Conservation (phyloP, 371 early-diverging fungal genomes). For the Mortierella sp. region DNA sequence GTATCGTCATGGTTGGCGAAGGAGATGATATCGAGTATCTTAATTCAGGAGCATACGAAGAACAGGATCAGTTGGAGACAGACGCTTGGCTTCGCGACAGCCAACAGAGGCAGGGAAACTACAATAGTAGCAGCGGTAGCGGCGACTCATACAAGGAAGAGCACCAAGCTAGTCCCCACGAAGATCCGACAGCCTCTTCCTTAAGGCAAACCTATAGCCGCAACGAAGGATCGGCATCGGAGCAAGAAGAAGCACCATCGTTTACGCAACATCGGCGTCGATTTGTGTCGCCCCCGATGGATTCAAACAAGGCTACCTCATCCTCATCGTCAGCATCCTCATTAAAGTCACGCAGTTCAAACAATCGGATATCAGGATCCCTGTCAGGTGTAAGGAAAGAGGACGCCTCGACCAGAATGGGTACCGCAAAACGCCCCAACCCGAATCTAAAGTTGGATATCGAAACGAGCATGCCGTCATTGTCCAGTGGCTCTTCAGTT, state of each 20-base stretch:
- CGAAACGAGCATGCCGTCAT: conserved; percentile 3
- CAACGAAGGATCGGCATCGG: conserved; percentile 9
- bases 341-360: conserved; percentile 2
- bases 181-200: background rate
- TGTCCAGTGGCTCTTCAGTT: background rate
- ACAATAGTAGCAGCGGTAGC: conserved; percentile 9
- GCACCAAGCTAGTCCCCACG: background rate
- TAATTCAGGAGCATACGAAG: conserved; percentile 14
- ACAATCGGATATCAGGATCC: background rate
- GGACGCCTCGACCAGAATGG: too few species aligned
- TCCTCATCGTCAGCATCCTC: conserved; percentile 23
- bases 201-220: background rate
- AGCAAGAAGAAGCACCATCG: too few species aligned
- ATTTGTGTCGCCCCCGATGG: too few species aligned
- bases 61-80: conserved; percentile 21
- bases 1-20: conserved; percentile 47
- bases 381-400: too few species aligned
- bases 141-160: conserved; percentile 27
- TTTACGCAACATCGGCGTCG: too few species aligned
- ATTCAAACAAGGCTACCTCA: too few species aligned
- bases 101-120: conserved; percentile 1
- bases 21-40: conserved; percentile 47
- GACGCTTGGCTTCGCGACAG: conserved; percentile 32
- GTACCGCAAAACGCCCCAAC: conserved; percentile 4
- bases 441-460: conserved; percentile 19